Evolutionary conservation across 345 rosid genomes (phyloP), one percentile per base, ranked within the genome.

Genomic region (Citrus trifoliata): DNA sequence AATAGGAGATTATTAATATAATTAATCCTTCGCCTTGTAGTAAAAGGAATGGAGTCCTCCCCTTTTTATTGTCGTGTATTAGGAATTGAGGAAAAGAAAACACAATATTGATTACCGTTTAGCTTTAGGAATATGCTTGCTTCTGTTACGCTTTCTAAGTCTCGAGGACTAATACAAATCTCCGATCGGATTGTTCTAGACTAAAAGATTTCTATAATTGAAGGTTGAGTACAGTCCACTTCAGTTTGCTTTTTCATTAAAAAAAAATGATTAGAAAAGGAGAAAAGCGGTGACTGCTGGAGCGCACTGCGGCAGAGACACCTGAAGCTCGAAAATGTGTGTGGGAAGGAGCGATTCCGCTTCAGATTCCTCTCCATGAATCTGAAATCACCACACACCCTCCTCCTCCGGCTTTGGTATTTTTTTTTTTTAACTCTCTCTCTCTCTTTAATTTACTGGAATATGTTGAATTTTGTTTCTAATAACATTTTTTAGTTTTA

Each of bases 301-400:
- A 46, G 16, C 51, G 16, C 1, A 14, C 51, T 46, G 16, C 51
- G 16, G 51, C 51, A 46, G 51, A 12, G 51, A 12, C 16, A 12
- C 51, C 13, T 86, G 95, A 93, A 75, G 95, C 93, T 67, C 87
- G 63, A 73, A 88, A 89, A 85, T 87, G 19, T 77, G 88, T 95
- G 14, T 93, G 99, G 88, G 88, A 90, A 83, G 98, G 97, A 18
- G 94, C 96, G 64, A 93, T 93, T 72, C 99, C 97, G 8, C 81
- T 95, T 56, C 96, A 92, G 83, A 88, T 95, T 77, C 94, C 88
- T 77, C 97, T 93, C 74, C 95, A 92, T 73, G 92, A 93, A 61
- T 90, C 97, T 30, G 98, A 95, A 77, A 92, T 93, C 53, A 92
- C 97, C 68, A 87, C 95, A 65, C 89, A 88, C 69, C 97, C 97